Evolutionary conservation across 2,329 filamentous ascomycete species (phyloP), one percentile per base, ranked within the genome.

Genomic region (Nemania serpens): DNA sequence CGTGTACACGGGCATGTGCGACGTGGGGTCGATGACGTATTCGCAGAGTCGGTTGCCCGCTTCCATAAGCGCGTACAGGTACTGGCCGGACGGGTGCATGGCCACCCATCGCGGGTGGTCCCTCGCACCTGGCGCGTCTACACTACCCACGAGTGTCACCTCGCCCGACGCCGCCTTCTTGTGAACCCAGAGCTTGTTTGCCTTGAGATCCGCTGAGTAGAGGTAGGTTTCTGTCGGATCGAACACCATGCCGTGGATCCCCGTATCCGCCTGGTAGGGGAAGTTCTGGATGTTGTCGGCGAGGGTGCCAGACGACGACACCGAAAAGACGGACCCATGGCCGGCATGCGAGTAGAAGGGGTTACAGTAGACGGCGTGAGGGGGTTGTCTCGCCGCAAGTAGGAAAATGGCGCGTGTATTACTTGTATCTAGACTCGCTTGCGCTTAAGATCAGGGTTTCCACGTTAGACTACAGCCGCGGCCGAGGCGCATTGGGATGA

Each of bases 31-130:
- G 75, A 96, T 87, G 66, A 90, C 83, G 76, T 95, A 96, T 69
- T 93, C 89, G 74, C 87, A 91, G 58, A 96, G 78, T 53, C 89
- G 82, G 78, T 96, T 96, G 56, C 91, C 91, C n/a, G 88, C 89
- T 77, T 96, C 92, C 90, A 95, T 96, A 68, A 96, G 82, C 7
- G 85, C 91, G 77, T 96, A 96, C 58, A 96, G 82, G 75, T 92
- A 93, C 59, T 87, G 84, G 18, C 91, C 91, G 1, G 84, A 84
- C 2, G 89, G 88, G 74, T 94, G 90, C 73, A 96, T 88, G 68
- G 91, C 91, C 13, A 96, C 90, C 92, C 92, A 96, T 70, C 92
- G 86, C 15, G 92, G 92, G 74, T 95, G 92, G 75, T 96, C 92
- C 62, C 82, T 82, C 2, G 84, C 77, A 47, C 83, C 82, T 0